Evolutionary conservation across 129 eudicot genomes (phyloP).

Genomic region (Glebionis coronaria): DNA sequence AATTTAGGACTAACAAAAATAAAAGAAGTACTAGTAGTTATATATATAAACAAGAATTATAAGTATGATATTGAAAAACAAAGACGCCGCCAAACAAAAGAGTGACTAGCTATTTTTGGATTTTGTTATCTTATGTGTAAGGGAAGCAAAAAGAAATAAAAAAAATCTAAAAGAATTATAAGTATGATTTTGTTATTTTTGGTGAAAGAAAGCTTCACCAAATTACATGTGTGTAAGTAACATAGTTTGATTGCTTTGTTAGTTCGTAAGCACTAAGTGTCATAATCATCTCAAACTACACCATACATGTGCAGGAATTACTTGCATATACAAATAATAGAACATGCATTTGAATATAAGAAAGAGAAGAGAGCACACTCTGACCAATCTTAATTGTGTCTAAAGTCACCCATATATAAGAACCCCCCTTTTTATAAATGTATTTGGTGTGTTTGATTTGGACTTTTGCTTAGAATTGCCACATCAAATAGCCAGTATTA

Average conservation of each 20-base stretch:
- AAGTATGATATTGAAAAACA: background rate
- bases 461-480: conserved; percentile 39
- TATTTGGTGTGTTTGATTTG: conserved; percentile 36
- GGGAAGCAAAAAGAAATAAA: conserved; percentile 11
- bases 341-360: conserved; percentile 36
- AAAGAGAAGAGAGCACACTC: conserved; percentile 27
- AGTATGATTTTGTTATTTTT: no score
- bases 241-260: conserved; percentile 42
- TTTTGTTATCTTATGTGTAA: background rate
- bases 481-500: conserved; percentile 32
- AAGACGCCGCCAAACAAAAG: background rate
- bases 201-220: conserved; percentile 26
- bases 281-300: conserved; percentile 41
- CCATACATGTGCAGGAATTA: conserved; percentile 37
- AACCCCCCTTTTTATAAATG: conserved; percentile 14
- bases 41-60: no score
- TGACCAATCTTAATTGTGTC: conserved; percentile 40
- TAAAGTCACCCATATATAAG: conserved; percentile 29
- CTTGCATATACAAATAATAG: conserved; percentile 30
- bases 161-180: conserved; percentile 11
- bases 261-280: conserved; percentile 40
- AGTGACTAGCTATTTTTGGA: background rate
- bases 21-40: no score
- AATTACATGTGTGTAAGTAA: conserved; percentile 26
- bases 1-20: no score